Conservation (phyloP, 2,329 filamentous ascomycete species). For the Pyricularia pennisetigena region DNA sequence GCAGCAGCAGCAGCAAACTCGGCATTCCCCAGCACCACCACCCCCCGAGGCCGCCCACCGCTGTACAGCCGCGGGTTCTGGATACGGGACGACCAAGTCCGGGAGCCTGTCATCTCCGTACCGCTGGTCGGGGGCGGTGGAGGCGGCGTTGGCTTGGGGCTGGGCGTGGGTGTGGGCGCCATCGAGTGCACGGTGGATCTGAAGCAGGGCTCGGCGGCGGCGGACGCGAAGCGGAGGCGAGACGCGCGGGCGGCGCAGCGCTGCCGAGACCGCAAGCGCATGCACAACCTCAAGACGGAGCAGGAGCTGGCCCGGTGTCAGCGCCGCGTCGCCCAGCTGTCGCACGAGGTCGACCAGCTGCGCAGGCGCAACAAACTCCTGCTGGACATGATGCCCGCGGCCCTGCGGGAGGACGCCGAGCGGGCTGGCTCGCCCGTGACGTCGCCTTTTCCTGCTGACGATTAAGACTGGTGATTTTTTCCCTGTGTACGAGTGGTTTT, state of each 20-base stretch:
- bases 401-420: not conserved
- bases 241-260: not conserved
- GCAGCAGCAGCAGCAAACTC: too few relatives aligned
- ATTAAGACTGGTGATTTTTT: not conserved
- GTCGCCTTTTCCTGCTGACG: not conserved
- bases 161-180: too few relatives aligned
- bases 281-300: not conserved
- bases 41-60: not conserved
- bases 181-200: not conserved
- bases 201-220: not conserved
- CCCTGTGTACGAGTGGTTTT: not conserved
- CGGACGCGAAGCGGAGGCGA: not conserved
- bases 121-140: not conserved
- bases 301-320: not conserved
- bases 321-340: not conserved
- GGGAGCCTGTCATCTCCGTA: not conserved
- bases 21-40: not conserved
- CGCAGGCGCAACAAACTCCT: not conserved
- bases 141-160: too few relatives aligned
- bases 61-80: not conserved
- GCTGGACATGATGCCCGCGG: not conserved
- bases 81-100: not conserved
- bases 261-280: not conserved
- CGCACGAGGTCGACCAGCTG: not conserved
- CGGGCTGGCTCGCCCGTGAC: not conserved